Conservation (phyloP, 306 rosid species). For the Boehmeria nivea region DNA sequence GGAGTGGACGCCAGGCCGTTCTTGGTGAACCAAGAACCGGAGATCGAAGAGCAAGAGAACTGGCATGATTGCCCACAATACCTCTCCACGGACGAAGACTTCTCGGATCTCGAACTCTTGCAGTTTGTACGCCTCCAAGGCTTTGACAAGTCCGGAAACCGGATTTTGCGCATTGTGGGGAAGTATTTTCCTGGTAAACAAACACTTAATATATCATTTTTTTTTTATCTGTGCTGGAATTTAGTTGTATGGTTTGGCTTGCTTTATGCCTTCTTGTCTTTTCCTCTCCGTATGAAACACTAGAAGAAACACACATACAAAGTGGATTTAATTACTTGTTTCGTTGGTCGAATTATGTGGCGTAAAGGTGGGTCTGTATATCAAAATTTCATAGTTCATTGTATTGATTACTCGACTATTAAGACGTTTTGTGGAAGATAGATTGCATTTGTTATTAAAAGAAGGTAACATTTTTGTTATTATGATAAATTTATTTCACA, state of each 20-base stretch:
- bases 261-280: not conserved
- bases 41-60: conserved; percentile 41
- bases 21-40: conserved; percentile 27
- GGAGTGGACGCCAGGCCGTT: conserved; percentile 79
- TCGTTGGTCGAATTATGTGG: too few species aligned
- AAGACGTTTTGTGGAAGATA: too few species aligned
- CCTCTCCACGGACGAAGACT: conserved; percentile 76
- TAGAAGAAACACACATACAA: too few species aligned
- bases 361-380: too few species aligned
- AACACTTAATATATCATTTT: not conserved
- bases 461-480: too few species aligned
- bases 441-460: too few species aligned
- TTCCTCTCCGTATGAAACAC: too few species aligned
- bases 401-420: too few species aligned
- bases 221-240: not conserved
- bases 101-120: conserved; percentile 79
- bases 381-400: not conserved
- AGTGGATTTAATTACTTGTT: not conserved
- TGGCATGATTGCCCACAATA: conserved; percentile 81
- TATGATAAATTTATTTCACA: too few species aligned
- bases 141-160: conserved; percentile 52
- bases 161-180: conserved; percentile 70
- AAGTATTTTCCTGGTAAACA: conserved; percentile 77
- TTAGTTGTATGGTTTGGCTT: not conserved
- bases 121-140: conserved; percentile 71